A percentile compares a stretch with the other conserved stretches of the same genome.
Conservation (phyloP, 2,329 filamentous ascomycete genomes). For the Capronia americana region DNA sequence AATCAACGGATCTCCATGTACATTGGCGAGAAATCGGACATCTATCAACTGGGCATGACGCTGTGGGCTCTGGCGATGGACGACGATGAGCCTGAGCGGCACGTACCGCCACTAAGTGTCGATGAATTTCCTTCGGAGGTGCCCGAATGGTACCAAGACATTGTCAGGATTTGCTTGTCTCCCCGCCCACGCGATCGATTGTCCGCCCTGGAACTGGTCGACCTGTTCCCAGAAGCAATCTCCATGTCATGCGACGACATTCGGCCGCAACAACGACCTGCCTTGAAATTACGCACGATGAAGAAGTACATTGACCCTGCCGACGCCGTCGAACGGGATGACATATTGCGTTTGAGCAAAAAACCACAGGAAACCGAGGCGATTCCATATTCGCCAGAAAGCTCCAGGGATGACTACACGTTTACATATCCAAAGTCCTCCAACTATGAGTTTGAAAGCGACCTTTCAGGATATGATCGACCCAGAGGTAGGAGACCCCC, state of each 20-base stretch:
- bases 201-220: slow-evolving; percentile 74
- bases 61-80: slow-evolving; percentile 89
- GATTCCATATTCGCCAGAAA: slow-evolving; percentile 37
- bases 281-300: slow-evolving; percentile 24
- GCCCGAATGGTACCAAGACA: slow-evolving; percentile 77
- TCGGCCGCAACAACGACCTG: slow-evolving; percentile 26
- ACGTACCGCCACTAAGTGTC: slow-evolving; percentile 71
- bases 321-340: slow-evolving; percentile 40
- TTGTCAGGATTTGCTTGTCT: slow-evolving; percentile 79
- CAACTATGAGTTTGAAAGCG: slow-evolving; percentile 39
- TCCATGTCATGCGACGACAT: slow-evolving; percentile 19
- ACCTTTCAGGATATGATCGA: slow-evolving; percentile 35
- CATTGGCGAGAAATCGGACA: slow-evolving; percentile 95
- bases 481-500: slow-evolving; percentile 37
- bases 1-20: slow-evolving; percentile 94
- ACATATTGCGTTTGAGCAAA: slow-evolving; percentile 37
- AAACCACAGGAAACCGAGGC: slow-evolving; percentile 19
- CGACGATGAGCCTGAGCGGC: slow-evolving; percentile 86
- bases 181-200: slow-evolving; percentile 73
- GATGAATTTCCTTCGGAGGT: slow-evolving; percentile 64
- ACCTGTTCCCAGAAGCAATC: slow-evolving; percentile 64
- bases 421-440: slow-evolving; percentile 41
- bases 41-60: slow-evolving; percentile 97
- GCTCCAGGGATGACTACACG: slow-evolving; percentile 39
- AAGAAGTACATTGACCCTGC: slow-evolving; percentile 40